Conservation (phyloP, 2,329 filamentous ascomycete genomes). For the Aspergillus aculeatinus region DNA sequence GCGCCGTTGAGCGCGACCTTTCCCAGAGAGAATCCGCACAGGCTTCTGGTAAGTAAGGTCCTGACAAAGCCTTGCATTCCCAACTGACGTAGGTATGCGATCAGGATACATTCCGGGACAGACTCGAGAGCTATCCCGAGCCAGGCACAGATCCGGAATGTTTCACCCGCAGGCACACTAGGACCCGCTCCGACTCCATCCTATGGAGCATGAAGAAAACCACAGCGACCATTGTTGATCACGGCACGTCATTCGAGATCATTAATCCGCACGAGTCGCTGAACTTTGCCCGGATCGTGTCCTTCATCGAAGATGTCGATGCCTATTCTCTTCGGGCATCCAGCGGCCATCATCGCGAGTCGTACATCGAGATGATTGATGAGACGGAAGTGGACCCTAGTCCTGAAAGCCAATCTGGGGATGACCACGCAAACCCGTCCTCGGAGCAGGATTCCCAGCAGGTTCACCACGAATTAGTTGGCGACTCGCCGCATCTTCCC, state of each 20-base stretch:
- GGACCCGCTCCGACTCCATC: slow-evolving; percentile 28
- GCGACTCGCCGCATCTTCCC: slow-evolving; percentile 20
- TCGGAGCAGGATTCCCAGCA: slow-evolving; percentile 14
- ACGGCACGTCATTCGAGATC: slow-evolving; percentile 40
- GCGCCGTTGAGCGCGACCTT: slow-evolving; percentile 1
- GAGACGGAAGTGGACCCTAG: slow-evolving; percentile 15
- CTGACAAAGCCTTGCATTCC: neutral
- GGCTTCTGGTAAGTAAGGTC: slow-evolving; percentile 16
- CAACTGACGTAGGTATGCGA: neutral
- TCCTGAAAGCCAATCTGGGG: slow-evolving; percentile 12
- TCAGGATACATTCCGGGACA: slow-evolving; percentile 35
- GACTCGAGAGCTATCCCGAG: slow-evolving; percentile 24
- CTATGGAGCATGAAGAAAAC: slow-evolving; percentile 26
- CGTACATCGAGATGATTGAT: slow-evolving; percentile 16
- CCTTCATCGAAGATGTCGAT: slow-evolving; percentile 38
- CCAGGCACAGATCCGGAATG: slow-evolving; percentile 20
- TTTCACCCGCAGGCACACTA: slow-evolving; percentile 19
- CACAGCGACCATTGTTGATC: slow-evolving; percentile 31
- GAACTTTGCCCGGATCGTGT: slow-evolving; percentile 36
- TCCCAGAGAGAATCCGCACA: slow-evolving; percentile 14
- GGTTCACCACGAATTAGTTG: slow-evolving; percentile 23
- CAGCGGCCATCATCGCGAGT: slow-evolving; percentile 24
- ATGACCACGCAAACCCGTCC: neutral
- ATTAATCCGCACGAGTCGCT: slow-evolving; percentile 39
- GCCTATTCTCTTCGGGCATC: slow-evolving; percentile 21